Evolutionary conservation across 371 early-diverging fungal genomes (phyloP).

Genomic region (Conidiobolus coronatus): DNA sequence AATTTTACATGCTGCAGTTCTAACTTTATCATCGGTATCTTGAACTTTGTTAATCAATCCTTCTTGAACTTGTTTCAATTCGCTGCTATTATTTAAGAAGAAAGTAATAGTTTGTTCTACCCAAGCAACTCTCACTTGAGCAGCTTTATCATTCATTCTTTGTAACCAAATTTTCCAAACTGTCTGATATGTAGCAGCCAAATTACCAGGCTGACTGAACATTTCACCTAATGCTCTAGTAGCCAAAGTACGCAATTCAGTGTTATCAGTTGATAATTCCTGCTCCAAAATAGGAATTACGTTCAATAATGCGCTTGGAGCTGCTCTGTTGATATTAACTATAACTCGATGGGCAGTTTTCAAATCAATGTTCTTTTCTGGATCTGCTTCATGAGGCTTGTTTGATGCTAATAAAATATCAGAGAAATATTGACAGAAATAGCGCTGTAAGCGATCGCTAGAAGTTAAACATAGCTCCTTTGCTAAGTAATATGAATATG

Average conservation of each 20-base stretch:
- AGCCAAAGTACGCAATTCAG: slow-evolving; percentile 48
- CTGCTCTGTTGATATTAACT: slow-evolving; percentile 41
- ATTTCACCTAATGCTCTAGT: slow-evolving; percentile 62
- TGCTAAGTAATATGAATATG: slow-evolving; percentile 52
- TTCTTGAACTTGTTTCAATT: background rate
- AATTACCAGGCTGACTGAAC: slow-evolving; percentile 47
- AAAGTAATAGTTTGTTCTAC: slow-evolving; percentile 35
- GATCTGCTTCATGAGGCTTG: slow-evolving; percentile 16
- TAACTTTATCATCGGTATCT: slow-evolving; percentile 88
- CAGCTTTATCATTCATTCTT: slow-evolving; percentile 49
- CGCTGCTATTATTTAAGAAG: slow-evolving; percentile 7
- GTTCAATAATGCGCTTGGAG: slow-evolving; percentile 56
- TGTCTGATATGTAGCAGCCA: slow-evolving; percentile 36
- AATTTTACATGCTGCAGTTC: slow-evolving; percentile 41
- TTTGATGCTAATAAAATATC: slow-evolving; percentile 17
- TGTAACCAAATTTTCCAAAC: slow-evolving; percentile 76
- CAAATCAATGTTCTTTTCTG: slow-evolving; percentile 16
- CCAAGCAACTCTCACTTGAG: slow-evolving; percentile 49
- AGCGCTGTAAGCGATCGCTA: slow-evolving; percentile 62
- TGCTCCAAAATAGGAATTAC: slow-evolving; percentile 87
- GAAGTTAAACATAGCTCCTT: slow-evolving; percentile 50
- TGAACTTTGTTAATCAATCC: slow-evolving; percentile 38
- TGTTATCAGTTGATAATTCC: slow-evolving; percentile 54
- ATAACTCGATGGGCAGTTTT: slow-evolving; percentile 53
- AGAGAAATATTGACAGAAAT: slow-evolving; percentile 46